Conservation (phyloP, 2,329 filamentous ascomycete species). For the Knoxdaviesia capensis region DNA sequence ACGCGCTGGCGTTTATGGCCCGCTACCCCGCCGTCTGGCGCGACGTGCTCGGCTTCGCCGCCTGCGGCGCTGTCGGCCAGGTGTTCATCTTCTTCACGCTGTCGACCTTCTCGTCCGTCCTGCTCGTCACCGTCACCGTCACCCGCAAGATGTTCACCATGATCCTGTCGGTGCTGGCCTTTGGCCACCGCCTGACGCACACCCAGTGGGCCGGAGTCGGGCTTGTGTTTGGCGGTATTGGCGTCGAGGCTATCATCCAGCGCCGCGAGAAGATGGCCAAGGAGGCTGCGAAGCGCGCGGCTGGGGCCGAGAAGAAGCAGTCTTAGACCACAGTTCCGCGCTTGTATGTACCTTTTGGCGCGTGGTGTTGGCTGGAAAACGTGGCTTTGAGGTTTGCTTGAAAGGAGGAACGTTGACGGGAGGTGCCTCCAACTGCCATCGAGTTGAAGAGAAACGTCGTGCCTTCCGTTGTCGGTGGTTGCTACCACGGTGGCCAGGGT, state of each 20-base stretch:
- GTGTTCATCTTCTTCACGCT: slow-evolving; percentile 97
- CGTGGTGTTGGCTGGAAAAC: neutral
- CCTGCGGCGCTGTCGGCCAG: slow-evolving; percentile 81
- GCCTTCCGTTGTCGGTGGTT: too few species aligned
- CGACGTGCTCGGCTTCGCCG: slow-evolving; percentile 77
- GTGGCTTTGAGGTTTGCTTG: neutral
- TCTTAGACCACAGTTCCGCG: neutral
- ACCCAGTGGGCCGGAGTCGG: slow-evolving; percentile 91
- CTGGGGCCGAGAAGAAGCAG: slow-evolving; percentile 12
- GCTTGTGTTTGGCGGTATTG: slow-evolving; percentile 88
- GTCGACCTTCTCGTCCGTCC: slow-evolving; percentile 72
- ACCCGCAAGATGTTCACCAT: slow-evolving; percentile 99
- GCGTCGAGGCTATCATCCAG: slow-evolving; percentile 68
- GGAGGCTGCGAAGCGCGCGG: slow-evolving; percentile 35
- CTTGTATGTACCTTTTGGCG: too few species aligned
- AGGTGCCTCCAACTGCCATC: neutral
- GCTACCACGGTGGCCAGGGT: too few species aligned
- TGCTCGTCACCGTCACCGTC: slow-evolving; percentile 90
- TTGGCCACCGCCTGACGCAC: slow-evolving; percentile 67
- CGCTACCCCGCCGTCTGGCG: slow-evolving; percentile 64
- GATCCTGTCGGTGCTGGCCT: slow-evolving; percentile 88
- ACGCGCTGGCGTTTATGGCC: slow-evolving; percentile 64
- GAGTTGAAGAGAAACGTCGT: too few species aligned
- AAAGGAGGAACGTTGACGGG: neutral
- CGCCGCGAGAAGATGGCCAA: slow-evolving; percentile 69